Evolutionary conservation across 768 basidiomycete genomes (phyloP).

Genomic region (Pilatotrama ljubarskyi): DNA sequence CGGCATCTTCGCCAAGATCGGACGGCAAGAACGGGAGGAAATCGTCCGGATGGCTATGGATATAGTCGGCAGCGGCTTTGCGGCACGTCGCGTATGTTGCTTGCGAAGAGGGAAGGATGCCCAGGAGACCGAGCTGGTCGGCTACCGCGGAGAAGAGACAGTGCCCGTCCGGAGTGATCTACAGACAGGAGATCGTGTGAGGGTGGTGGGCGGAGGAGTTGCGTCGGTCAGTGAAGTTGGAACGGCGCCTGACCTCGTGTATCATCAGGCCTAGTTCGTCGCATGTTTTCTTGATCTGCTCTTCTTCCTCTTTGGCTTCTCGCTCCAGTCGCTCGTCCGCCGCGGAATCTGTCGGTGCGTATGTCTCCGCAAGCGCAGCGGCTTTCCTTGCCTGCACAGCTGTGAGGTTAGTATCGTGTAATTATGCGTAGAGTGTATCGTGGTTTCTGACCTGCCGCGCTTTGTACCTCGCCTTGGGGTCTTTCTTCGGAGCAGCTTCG

Average conservation of each 20-base stretch:
- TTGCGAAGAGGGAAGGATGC: conserved; percentile 55
- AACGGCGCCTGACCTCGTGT: conserved; percentile 51
- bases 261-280: conserved; percentile 65
- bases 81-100: conserved; percentile 67
- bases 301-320: conserved; percentile 69
- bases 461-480: conserved; percentile 60
- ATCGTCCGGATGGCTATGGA: conserved; percentile 79
- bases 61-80: conserved; percentile 74
- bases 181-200: background rate
- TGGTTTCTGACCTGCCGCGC: conserved; percentile 61
- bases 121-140: conserved; percentile 82
- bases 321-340: conserved; percentile 58
- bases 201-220: background rate
- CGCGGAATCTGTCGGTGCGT: conserved; percentile 54
- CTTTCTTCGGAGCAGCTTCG: conserved; percentile 44
- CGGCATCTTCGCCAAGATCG: conserved; percentile 64
- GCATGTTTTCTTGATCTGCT: conserved; percentile 62
- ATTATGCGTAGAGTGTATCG: too few relatives aligned
- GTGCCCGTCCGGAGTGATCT: conserved; percentile 96
- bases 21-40: conserved; percentile 93
- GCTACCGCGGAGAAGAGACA: conserved; percentile 94
- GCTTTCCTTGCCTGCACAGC: conserved; percentile 65
- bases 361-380: conserved; percentile 57
- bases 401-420: background rate
- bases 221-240: background rate